A percentile compares a stretch with the other conserved stretches of the same genome.
These are phyloP conservation scores for Geranomyces variabilis DNA, from an alignment of 192 early-diverging fungal species.

Conservation along the genomic window DNA sequence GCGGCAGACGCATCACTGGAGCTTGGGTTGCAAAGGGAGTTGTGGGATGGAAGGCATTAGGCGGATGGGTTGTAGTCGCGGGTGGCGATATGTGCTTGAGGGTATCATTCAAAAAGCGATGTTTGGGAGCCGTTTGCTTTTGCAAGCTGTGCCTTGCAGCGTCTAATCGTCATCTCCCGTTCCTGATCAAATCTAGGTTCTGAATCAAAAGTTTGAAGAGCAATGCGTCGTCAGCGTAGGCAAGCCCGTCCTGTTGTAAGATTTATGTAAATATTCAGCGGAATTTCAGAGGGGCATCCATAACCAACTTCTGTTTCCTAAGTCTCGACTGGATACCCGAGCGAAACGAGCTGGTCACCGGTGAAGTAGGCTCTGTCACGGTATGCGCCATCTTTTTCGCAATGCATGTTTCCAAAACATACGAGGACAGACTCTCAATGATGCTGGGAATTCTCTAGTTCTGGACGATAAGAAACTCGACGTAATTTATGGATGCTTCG, in stretches of 20 bases:
- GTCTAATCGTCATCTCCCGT: too few relatives aligned
- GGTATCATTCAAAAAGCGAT: conserved; percentile 13
- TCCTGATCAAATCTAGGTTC: conserved; percentile 30
- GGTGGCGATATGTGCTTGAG: conserved; percentile 44
- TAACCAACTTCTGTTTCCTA: neutral
- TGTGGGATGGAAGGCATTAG: conserved; percentile 35
- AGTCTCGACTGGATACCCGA: conserved; percentile 36
- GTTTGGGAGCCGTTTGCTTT: too few relatives aligned
- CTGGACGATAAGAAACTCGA: conserved; percentile 10
- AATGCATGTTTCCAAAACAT: too few relatives aligned
- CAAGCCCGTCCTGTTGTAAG: conserved; percentile 54
- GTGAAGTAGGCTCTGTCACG: conserved; percentile 46
- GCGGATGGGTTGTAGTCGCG: conserved; percentile 47
- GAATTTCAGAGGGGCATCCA: neutral
- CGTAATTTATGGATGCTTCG: too few relatives aligned
- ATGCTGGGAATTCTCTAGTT: conserved; percentile 13
- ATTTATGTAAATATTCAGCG: neutral
- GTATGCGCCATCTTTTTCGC: conserved; percentile 21
- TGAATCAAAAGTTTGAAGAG: conserved; percentile 45
- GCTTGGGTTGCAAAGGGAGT: conserved; percentile 19
- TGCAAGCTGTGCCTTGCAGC: too few relatives aligned
- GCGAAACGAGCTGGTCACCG: conserved; percentile 45
- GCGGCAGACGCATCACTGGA: conserved; percentile 6
- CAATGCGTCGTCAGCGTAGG: conserved; percentile 36
- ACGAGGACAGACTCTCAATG: too few relatives aligned